Evolutionary conservation across 1,139 yeast species (phyloP).

Genomic region (Geotrichum fermentans): DNA sequence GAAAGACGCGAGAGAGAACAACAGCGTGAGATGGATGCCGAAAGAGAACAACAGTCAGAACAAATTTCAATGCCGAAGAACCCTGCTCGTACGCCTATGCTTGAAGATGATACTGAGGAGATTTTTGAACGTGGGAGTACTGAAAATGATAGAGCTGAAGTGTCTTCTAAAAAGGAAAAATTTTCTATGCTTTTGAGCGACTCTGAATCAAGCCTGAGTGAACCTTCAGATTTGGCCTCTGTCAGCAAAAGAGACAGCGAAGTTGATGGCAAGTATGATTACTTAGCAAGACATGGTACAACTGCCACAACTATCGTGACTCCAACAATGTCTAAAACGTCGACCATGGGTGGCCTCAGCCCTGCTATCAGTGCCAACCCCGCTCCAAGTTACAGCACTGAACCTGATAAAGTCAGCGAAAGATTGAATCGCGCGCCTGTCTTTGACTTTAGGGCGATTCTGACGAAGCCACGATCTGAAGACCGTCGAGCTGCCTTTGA

Average conservation of each 20-base stretch:
- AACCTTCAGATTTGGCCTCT: neutral
- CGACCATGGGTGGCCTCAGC: too few species aligned
- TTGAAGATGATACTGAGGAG: neutral
- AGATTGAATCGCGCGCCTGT: slow-evolving; percentile 34
- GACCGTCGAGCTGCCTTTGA: slow-evolving; percentile 32
- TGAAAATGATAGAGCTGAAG: slow-evolving; percentile 1
- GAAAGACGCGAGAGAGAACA: neutral
- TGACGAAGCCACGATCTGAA: slow-evolving; percentile 29
- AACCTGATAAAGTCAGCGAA: neutral
- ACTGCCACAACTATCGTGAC: slow-evolving; percentile 12
- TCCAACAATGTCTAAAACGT: neutral
- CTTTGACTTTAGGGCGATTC: slow-evolving; percentile 35
- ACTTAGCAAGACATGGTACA: slow-evolving; percentile 14
- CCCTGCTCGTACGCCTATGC: slow-evolving; percentile 1
- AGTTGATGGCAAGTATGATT: slow-evolving; percentile 4
- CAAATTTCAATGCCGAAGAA: slow-evolving; percentile 9
- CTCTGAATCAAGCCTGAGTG: neutral
- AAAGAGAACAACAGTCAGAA: neutral
- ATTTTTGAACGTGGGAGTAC: too few species aligned
- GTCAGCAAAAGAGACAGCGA: neutral
- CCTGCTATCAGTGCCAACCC: too few species aligned
- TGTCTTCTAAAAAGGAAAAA: slow-evolving; percentile 2
- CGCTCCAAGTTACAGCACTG: neutral
- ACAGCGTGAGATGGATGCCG: neutral
- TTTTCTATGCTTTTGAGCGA: neutral